A percentile compares a stretch with the other conserved stretches of the same genome.
These are phyloP conservation scores for Aspergillus transmontanensis DNA, from an alignment of 2,329 filamentous ascomycete species.

Conservation along the genomic window DNA sequence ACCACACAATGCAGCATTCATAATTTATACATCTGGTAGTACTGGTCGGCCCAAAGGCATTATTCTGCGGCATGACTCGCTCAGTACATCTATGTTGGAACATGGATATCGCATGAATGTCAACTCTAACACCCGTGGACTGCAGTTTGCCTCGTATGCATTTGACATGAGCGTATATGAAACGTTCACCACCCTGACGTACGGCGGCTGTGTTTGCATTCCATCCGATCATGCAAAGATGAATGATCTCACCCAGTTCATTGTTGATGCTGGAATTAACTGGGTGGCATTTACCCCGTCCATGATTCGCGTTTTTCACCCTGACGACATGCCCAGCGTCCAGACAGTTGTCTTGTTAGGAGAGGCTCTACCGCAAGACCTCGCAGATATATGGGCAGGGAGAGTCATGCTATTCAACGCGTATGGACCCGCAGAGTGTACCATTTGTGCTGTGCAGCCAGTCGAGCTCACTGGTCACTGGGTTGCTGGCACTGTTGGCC, in stretches of 20 bases:
- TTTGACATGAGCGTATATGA: neutral
- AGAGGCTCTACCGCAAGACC: conserved; percentile 22
- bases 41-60: conserved; percentile 48
- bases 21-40: neutral
- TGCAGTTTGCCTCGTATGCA: neutral
- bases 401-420: conserved; percentile 34
- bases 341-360: neutral
- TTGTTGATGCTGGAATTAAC: neutral
- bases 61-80: no score
- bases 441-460: conserved; percentile 6
- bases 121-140: neutral
- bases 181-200: neutral
- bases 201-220: neutral
- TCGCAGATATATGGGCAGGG: conserved; percentile 36
- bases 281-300: neutral
- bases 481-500: no score
- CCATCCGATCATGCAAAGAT: neutral
- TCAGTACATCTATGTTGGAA: conserved; percentile 47
- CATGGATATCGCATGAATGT: conserved; percentile 38
- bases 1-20: neutral
- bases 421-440: conserved; percentile 32
- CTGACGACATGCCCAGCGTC: neutral
- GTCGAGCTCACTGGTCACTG: no score
- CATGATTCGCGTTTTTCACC: neutral
- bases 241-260: neutral